Evolutionary conservation across 2,329 filamentous ascomycete species (phyloP).

Genomic region (Beauveria sp.): DNA sequence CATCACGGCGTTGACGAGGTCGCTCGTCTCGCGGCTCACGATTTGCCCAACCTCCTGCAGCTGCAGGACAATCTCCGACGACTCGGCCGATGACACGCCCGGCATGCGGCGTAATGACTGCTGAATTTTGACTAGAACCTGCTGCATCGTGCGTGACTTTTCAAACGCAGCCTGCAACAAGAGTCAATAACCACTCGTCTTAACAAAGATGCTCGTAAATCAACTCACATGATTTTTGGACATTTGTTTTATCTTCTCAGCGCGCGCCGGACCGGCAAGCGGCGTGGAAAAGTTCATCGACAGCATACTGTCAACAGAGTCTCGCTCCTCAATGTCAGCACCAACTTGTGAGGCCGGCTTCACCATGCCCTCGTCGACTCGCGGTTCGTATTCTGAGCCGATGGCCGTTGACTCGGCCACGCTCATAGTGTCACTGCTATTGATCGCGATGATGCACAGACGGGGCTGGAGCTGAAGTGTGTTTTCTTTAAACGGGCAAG

Average conservation of each 20-base stretch:
- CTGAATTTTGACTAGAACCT: constrained; percentile 30
- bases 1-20: constrained; percentile 31
- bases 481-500: background rate
- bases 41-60: constrained; percentile 30
- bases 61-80: constrained; percentile 26
- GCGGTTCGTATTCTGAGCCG: background rate
- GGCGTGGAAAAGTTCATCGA: constrained; percentile 32
- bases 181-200: background rate
- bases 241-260: constrained; percentile 31
- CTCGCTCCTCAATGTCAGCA: background rate
- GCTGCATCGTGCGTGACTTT: constrained; percentile 26
- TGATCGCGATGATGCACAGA: background rate
- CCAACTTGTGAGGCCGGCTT: constrained; percentile 1
- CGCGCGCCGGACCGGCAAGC: constrained; percentile 28
- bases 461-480: background rate
- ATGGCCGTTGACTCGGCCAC: background rate
- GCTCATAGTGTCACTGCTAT: constrained; percentile 2
- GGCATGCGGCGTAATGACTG: constrained; percentile 33
- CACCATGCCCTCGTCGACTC: background rate
- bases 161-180: constrained; percentile 25
- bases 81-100: constrained; percentile 27
- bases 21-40: constrained; percentile 30
- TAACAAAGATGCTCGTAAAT: background rate
- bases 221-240: constrained; percentile 30
- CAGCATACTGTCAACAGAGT: constrained; percentile 21